Conservation (phyloP, 192 early-diverging fungal genomes). For the Neocallimastix lanati region DNA sequence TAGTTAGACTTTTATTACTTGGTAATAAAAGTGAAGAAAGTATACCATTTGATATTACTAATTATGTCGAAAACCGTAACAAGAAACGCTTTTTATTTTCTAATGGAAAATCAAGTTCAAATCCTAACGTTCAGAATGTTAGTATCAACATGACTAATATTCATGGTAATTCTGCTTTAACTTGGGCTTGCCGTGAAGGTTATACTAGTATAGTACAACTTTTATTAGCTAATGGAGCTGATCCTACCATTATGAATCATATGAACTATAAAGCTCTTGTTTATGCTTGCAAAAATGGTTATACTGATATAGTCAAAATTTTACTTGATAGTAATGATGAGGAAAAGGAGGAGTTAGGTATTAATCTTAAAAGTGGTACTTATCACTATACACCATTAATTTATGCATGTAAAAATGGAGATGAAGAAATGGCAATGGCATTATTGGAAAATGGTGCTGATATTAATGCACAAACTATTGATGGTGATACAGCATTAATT, state of each 20-base stretch:
- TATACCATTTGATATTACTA: neutral
- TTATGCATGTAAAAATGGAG: neutral
- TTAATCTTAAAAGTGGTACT: neutral
- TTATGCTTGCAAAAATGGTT: neutral
- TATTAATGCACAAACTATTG: neutral
- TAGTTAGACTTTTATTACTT: neutral
- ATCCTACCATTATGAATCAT: slow-evolving; percentile 36
- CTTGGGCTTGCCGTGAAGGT: neutral
- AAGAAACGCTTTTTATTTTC: neutral
- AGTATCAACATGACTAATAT: neutral
- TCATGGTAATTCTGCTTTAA: neutral
- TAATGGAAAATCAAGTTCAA: neutral
- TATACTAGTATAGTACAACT: neutral
- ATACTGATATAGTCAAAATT: neutral
- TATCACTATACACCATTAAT: neutral
- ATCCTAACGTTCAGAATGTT: neutral
- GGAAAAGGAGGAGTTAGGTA: neutral
- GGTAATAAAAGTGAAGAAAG: neutral
- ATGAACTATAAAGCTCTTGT: neutral
- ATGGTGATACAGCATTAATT: neutral
- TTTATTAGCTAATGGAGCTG: slow-evolving; percentile 37
- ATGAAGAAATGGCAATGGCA: neutral
- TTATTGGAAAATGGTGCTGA: neutral
- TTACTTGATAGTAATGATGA: neutral
- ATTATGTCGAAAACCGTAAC: neutral